phyloP scores from a whole-genome alignment of 116 monocot species.

The Thalassia testudinum region DNA sequence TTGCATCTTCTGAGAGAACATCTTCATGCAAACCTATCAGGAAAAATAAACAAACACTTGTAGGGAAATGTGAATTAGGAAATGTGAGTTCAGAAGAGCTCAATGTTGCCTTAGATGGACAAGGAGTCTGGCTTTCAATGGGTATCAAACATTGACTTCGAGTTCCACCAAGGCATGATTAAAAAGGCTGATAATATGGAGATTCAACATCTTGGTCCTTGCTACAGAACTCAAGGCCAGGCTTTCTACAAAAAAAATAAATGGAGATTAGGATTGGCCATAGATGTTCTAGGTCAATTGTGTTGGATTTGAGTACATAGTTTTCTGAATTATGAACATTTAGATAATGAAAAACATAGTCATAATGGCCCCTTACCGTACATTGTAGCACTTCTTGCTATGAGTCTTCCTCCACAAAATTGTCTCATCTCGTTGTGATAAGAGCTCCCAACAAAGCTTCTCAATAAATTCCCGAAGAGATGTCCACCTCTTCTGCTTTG shows the following conservation, averaged over 20 bases:
- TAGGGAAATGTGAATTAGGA: slow-evolving; percentile 15
- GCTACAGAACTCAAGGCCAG: slow-evolving; percentile 15
- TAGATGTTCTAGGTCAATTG: no score
- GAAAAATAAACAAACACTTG: slow-evolving; percentile 1
- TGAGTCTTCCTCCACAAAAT: slow-evolving; percentile 39
- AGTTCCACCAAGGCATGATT: slow-evolving; percentile 24
- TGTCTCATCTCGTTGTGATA: slow-evolving; percentile 35
- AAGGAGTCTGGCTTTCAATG: slow-evolving; percentile 18
- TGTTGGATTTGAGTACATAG: no score
- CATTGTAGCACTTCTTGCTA: slow-evolving; percentile 14
- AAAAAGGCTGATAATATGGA: slow-evolving; percentile 28
- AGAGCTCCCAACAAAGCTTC: slow-evolving; percentile 31
- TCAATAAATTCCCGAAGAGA: slow-evolving; percentile 23
- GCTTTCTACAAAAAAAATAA: slow-evolving; percentile 14
- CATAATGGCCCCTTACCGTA: slow-evolving; percentile 17
- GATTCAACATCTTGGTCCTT: slow-evolving; percentile 18
- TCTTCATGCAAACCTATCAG: slow-evolving; percentile 14
- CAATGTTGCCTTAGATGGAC: slow-evolving; percentile 9
- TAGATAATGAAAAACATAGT: not conserved
- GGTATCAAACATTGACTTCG: slow-evolving; percentile 24
- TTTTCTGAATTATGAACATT: no score
- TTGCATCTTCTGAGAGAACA: slow-evolving; percentile 34
- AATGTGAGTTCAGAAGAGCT: slow-evolving; percentile 15
- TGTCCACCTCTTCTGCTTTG: no score
- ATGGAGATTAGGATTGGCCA: not conserved